Conservation (phyloP, 1,284 basidiomycete species). For the Ustilago trichophora region DNA sequence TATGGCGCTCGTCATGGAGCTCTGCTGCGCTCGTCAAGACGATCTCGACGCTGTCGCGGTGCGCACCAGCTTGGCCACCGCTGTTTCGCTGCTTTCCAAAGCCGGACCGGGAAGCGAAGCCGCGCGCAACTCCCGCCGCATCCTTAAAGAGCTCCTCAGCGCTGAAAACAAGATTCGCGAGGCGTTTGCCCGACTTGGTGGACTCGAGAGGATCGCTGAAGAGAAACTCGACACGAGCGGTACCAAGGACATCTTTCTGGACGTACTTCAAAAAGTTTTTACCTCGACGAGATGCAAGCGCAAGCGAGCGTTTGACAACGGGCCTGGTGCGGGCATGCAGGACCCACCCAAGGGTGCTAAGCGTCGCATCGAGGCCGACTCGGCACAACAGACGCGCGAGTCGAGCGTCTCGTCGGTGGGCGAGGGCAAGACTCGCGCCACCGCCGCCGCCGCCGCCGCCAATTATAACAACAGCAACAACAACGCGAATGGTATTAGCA, state of each 20-base stretch:
- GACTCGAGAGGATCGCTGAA: conserved; percentile 31
- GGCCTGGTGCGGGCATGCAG: background rate
- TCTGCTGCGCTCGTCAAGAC: conserved; percentile 41
- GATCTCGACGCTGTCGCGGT: conserved; percentile 29
- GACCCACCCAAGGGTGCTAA: background rate
- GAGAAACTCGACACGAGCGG: conserved; percentile 30
- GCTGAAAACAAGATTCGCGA: conserved; percentile 37
- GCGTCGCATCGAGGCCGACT: conserved; percentile 5
- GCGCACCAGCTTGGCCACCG: conserved; percentile 18
- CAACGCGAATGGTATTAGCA: background rate
- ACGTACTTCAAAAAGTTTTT: conserved; percentile 30
- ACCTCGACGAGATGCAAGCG: conserved; percentile 17
- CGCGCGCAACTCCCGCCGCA: conserved; percentile 40
- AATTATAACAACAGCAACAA: too few species aligned
- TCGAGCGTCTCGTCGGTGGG: conserved; percentile 21
- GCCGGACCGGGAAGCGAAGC: conserved; percentile 40
- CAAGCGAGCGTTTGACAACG: conserved; percentile 17
- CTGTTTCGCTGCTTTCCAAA: conserved; percentile 36
- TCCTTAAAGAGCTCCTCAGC: conserved; percentile 38
- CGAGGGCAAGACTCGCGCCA: background rate
- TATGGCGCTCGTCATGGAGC: conserved; percentile 44
- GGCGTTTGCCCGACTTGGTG: conserved; percentile 28
- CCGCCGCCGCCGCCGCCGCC: too few species aligned
- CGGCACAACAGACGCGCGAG: conserved; percentile 25
- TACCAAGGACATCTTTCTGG: conserved; percentile 36